These are phyloP conservation scores for Musa schizocarpa DNA, from an alignment of 176 grass and related monocot species.

Conservation along the genomic window DNA sequence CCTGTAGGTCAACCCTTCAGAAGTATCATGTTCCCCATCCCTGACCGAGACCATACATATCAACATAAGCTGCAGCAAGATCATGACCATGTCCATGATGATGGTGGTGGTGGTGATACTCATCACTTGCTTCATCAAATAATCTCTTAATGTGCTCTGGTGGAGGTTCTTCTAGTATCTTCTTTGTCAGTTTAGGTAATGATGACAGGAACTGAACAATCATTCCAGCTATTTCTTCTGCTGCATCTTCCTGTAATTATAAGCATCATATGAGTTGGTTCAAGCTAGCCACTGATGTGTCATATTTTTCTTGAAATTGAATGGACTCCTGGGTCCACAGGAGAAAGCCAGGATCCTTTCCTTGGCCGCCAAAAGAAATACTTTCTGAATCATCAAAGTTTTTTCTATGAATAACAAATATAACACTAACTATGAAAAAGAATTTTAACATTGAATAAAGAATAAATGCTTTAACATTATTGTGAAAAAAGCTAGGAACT, in stretches of 20 bases:
- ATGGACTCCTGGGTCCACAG: too few species aligned
- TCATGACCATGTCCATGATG: constrained; percentile 15
- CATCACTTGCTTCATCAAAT: constrained; percentile 14
- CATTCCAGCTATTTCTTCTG: constrained; percentile 32
- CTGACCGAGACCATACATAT: constrained; percentile 17
- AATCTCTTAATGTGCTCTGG: constrained; percentile 9
- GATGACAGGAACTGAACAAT: constrained; percentile 44
- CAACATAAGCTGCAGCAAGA: background rate
- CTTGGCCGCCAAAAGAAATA: background rate
- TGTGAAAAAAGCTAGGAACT: background rate
- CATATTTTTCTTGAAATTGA: too few species aligned
- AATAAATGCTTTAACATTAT: too few species aligned
- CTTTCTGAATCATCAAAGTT: background rate
- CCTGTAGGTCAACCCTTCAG: background rate
- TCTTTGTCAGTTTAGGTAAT: background rate
- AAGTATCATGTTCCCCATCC: constrained; percentile 9
- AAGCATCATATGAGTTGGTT: constrained; percentile 1
- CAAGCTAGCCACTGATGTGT: background rate
- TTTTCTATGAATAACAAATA: too few species aligned
- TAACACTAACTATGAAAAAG: too few species aligned
- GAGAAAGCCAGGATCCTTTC: background rate
- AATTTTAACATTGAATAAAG: too few species aligned
- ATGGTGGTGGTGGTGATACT: constrained; percentile 1
- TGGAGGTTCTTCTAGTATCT: constrained; percentile 10
- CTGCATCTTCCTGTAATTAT: constrained; percentile 38